A percentile compares a stretch with the other conserved stretches of the same genome.
phyloP scores from a whole-genome alignment of 768 basidiomycete genomes.

The Amanita subjunquillea region DNA sequence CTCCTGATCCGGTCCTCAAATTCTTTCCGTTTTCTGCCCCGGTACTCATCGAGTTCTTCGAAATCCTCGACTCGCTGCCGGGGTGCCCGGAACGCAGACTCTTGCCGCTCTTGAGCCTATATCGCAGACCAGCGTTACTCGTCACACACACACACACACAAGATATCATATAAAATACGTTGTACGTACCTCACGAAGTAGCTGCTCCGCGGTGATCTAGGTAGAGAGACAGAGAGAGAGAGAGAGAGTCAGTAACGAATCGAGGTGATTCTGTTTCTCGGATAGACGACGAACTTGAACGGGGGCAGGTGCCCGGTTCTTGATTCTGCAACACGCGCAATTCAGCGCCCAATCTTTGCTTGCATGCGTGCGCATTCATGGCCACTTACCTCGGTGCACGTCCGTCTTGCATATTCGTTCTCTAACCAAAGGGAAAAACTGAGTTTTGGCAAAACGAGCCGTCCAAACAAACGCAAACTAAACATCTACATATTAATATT shows the following conservation, averaged over 20 bases:
- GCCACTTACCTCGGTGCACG: conserved; percentile 56
- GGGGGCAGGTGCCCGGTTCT: conserved; percentile 93
- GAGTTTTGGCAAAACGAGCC: neutral
- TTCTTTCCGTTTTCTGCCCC: conserved; percentile 85
- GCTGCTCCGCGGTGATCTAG: conserved; percentile 97
- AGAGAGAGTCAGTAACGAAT: neutral
- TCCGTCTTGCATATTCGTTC: conserved; percentile 59
- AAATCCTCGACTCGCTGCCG: conserved; percentile 95
- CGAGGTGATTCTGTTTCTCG: neutral
- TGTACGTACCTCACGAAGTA: conserved; percentile 73
- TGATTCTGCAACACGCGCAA: conserved; percentile 46
- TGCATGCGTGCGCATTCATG: neutral
- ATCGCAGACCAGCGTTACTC: neutral
- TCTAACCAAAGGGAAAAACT: neutral
- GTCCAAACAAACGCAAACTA: neutral
- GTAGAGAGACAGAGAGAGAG: no score
- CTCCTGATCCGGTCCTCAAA: conserved; percentile 84
- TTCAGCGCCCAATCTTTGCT: conserved; percentile 2
- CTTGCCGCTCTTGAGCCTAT: conserved; percentile 95
- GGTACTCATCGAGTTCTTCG: conserved; percentile 81
- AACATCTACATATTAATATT: neutral
- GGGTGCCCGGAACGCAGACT: conserved; percentile 83
- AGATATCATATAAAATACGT: neutral
- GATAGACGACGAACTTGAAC: conserved; percentile 55
- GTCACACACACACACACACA: neutral